Percentiles rank a stretch among this genome's conserved stretches.
These are phyloP conservation scores for Cladosporium colombiae DNA, from an alignment of 2,329 filamentous ascomycete genomes.

Conservation along the genomic window DNA sequence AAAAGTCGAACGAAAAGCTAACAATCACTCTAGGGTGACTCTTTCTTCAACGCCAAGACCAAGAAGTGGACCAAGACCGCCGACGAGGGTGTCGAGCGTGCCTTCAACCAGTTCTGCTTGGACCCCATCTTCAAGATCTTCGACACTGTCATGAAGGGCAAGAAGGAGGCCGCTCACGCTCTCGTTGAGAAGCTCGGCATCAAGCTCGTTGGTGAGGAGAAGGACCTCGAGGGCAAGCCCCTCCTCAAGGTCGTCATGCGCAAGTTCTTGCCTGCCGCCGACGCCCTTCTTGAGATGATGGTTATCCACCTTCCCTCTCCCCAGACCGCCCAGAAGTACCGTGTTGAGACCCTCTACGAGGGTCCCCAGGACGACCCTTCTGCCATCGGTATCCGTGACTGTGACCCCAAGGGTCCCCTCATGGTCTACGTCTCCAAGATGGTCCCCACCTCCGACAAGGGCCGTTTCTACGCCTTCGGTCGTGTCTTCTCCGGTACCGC, in stretches of 20 bases:
- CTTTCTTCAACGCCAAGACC: conserved; percentile 99
- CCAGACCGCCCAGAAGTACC: conserved; percentile 93
- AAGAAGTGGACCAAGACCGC: conserved; percentile 98
- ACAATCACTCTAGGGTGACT: conserved; percentile 69
- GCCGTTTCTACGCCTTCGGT: conserved; percentile 99
- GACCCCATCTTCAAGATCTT: conserved; percentile 99
- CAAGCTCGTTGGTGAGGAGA: conserved; percentile 85
- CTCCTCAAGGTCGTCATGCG: conserved; percentile 98
- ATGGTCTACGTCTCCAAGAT: conserved; percentile 99
- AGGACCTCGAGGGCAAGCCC: conserved; percentile 93
- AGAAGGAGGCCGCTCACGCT: conserved; percentile 83
- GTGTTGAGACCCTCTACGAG: conserved; percentile 98
- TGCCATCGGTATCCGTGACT: conserved; percentile 96
- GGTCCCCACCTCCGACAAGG: conserved; percentile 99
- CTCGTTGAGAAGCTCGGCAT: conserved; percentile 93
- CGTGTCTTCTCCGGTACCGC: conserved; percentile 99
- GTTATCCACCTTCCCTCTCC: conserved; percentile 98
- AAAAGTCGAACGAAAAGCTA: conserved; percentile 17
- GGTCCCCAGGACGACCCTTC: conserved; percentile 90
- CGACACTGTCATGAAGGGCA: conserved; percentile 94
- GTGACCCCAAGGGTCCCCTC: conserved; percentile 94
- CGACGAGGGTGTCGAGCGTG: conserved; percentile 90
- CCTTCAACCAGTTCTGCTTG: conserved; percentile 99
- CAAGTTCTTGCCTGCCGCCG: conserved; percentile 97
- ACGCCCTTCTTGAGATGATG: conserved; percentile 99